These are phyloP conservation scores for Nothophytophthora sp. DNA, from an alignment of 352 stramenopile genomes.

Conservation along the genomic window DNA sequence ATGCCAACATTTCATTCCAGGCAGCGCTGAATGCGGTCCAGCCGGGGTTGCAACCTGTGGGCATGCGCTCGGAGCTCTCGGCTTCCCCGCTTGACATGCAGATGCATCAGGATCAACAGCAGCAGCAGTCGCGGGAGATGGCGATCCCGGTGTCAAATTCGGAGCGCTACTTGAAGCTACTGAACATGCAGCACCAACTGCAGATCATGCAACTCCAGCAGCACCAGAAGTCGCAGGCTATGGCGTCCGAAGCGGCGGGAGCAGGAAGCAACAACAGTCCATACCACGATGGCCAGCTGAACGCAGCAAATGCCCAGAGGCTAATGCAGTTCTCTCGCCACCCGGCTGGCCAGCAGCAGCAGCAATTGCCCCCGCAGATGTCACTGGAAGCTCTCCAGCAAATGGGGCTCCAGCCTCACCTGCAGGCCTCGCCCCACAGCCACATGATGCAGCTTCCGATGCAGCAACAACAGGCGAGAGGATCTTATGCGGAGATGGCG, in stretches of 20 bases:
- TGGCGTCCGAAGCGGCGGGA: slow-evolving; percentile 30
- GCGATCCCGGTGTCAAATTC: slow-evolving; percentile 48
- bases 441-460: slow-evolving; percentile 65
- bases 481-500: slow-evolving; percentile 45
- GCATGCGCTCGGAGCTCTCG: slow-evolving; percentile 39
- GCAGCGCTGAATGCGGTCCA: slow-evolving; percentile 34
- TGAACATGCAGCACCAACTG: slow-evolving; percentile 88
- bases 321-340: slow-evolving; percentile 45
- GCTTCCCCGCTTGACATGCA: slow-evolving; percentile 37
- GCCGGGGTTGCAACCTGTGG: slow-evolving; percentile 27
- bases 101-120: slow-evolving; percentile 33
- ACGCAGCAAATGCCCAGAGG: slow-evolving; percentile 37
- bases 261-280: slow-evolving; percentile 28
- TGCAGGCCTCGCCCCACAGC: slow-evolving; percentile 43
- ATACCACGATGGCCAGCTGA: slow-evolving; percentile 58
- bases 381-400: slow-evolving; percentile 70
- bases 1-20: slow-evolving; percentile 33
- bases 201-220: slow-evolving; percentile 88
- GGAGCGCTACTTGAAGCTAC: slow-evolving; percentile 80
- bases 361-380: slow-evolving; percentile 31
- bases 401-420: slow-evolving; percentile 33
- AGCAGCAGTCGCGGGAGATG: slow-evolving; percentile 44
- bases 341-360: slow-evolving; percentile 9
- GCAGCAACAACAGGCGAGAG: slow-evolving; percentile 38
- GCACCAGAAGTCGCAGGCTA: slow-evolving; percentile 48